Conservation (phyloP, 805 yeast genomes). For the Lachancea nothofagi region DNA sequence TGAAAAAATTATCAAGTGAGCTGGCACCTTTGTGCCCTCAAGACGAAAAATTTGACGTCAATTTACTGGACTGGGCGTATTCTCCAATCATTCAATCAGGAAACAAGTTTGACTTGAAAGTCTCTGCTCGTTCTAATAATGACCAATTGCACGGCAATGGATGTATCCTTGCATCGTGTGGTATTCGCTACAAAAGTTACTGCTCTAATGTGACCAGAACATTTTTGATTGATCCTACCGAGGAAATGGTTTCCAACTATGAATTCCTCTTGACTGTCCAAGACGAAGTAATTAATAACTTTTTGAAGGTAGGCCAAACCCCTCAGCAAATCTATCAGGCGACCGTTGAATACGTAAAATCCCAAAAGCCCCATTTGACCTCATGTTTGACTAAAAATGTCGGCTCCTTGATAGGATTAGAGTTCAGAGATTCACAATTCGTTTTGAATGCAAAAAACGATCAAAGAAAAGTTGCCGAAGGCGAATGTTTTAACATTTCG, state of each 20-base stretch:
- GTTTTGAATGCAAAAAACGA: constrained; percentile 70
- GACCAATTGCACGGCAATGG: constrained; percentile 63
- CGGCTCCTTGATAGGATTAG: constrained; percentile 88
- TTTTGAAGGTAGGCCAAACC: constrained; percentile 60
- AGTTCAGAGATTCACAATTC: constrained; percentile 74
- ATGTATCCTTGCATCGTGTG: constrained; percentile 76
- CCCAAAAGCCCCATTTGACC: constrained; percentile 61
- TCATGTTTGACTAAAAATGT: constrained; percentile 65
- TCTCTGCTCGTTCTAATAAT: constrained; percentile 72
- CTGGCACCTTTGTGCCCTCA: constrained; percentile 29
- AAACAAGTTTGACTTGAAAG: constrained; percentile 74
- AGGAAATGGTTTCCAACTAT: constrained; percentile 71
- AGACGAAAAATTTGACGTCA: constrained; percentile 67
- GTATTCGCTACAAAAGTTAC: constrained; percentile 81
- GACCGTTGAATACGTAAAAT: constrained; percentile 52
- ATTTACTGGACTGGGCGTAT: constrained; percentile 86
- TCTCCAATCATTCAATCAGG: constrained; percentile 89
- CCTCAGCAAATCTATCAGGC: constrained; percentile 65
- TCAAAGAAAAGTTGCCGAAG: constrained; percentile 53
- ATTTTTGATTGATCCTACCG: constrained; percentile 82
- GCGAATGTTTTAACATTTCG: constrained; percentile 68
- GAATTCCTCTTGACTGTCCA: constrained; percentile 70
- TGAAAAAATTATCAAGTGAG: constrained; percentile 48
- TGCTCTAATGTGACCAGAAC: constrained; percentile 87
- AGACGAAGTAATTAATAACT: constrained; percentile 47